A percentile compares a stretch with the other conserved stretches of the same genome.
phyloP scores from a whole-genome alignment of 257 asterid genomes.

The Salvia rosmarinus region DNA sequence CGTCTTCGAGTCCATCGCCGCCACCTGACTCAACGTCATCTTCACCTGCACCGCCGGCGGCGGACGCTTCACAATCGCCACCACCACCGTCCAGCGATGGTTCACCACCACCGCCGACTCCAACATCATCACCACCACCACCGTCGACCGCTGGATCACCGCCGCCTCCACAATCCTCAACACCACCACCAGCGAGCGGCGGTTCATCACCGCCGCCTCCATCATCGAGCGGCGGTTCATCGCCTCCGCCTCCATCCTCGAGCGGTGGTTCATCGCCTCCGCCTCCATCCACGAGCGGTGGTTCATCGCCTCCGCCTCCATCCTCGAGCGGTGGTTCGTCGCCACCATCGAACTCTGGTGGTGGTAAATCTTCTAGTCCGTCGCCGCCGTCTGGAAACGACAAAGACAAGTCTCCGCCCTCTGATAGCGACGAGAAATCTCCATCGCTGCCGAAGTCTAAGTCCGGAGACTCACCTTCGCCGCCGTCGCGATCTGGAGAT shows the following conservation, averaged over 20 bases:
- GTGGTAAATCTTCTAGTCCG: slow-evolving; percentile 33
- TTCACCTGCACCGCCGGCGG: slow-evolving; percentile 26
- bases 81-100: slow-evolving; percentile 12
- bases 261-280: slow-evolving; percentile 11
- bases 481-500: slow-evolving; percentile 41
- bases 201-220: slow-evolving; percentile 31
- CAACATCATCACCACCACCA: slow-evolving; percentile 20
- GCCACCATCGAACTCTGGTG: slow-evolving; percentile 29
- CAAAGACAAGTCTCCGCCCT: slow-evolving; percentile 24
- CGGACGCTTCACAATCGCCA: neutral
- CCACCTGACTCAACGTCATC: slow-evolving; percentile 25
- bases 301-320: slow-evolving; percentile 40
- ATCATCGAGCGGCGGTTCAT: slow-evolving; percentile 14
- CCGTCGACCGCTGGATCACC: neutral
- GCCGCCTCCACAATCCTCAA: slow-evolving; percentile 29
- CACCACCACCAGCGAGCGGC: slow-evolving; percentile 32
- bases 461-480: slow-evolving; percentile 25
- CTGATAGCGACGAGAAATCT: slow-evolving; percentile 16
- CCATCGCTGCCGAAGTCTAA: slow-evolving; percentile 37
- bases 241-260: slow-evolving; percentile 38
- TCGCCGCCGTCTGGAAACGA: slow-evolving; percentile 28
- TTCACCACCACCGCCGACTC: slow-evolving; percentile 26
- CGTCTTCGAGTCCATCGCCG: slow-evolving; percentile 27
- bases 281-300: slow-evolving; percentile 27
- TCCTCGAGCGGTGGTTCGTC: neutral